Conservation (phyloP, 495 filamentous ascomycete genomes). For the Penicillium steckii region DNA sequence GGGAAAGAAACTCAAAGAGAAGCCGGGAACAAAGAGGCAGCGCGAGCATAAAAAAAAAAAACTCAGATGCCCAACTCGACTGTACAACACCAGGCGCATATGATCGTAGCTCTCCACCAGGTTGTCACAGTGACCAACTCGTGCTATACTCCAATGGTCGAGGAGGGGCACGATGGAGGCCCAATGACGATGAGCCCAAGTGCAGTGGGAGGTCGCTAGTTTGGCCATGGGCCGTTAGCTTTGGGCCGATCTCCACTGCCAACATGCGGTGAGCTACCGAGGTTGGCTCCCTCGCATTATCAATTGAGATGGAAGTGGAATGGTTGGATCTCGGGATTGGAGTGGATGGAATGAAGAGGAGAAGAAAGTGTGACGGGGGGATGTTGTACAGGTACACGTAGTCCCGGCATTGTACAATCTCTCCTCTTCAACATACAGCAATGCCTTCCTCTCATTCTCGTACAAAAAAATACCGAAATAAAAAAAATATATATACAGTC, state of each 20-base stretch:
- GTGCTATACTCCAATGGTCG: constrained; percentile 13
- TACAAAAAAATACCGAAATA: background rate
- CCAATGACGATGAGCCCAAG: constrained; percentile 13
- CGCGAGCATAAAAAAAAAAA: constrained; percentile 15
- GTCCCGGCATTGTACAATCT: too few relatives aligned
- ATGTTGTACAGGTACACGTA: constrained; percentile 1
- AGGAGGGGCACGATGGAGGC: constrained; percentile 5
- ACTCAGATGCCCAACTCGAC: constrained; percentile 17
- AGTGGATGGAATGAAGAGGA: background rate
- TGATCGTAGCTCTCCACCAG: background rate
- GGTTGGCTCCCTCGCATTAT: background rate
- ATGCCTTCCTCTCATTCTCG: too few relatives aligned
- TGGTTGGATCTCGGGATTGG: background rate
- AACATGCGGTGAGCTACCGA: constrained; percentile 24
- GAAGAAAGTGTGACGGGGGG: background rate
- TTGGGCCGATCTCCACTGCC: constrained; percentile 12
- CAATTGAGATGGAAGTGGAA: background rate
- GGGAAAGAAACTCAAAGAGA: constrained; percentile 7
- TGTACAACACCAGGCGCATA: constrained; percentile 13
- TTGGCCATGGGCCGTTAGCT: constrained; percentile 1
- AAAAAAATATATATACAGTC: too few relatives aligned
- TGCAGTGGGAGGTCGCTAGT: background rate
- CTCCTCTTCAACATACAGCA: too few relatives aligned
- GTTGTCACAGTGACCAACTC: constrained; percentile 29
- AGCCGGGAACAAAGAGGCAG: background rate